Base-by-base conservation (phyloP, 805 yeast species). In the Wickerhamomyces sydowiorum region DNA sequence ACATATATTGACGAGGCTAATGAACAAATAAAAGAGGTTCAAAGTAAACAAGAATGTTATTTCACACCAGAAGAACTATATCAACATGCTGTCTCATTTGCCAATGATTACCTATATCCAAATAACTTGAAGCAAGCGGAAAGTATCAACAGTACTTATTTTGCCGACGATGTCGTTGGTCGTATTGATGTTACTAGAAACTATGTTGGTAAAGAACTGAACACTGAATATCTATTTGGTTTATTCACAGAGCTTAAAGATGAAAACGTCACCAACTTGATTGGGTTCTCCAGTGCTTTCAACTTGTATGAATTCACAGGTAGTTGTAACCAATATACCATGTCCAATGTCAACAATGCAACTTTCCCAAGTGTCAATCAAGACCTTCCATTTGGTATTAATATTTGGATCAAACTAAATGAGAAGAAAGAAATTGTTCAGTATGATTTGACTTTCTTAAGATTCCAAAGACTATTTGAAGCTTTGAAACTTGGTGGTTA, bases 101-200 rank as follows among this genome's bases (percentile, higher is more conserved):
- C 36, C 12, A 37, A 39, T 10, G 72, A 74, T 56, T 51, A 50
- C 42, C 14, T 41, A 13, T 48, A 42, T 27, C 54, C 56, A 32
- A 39, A 40, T 34, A 46, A 50, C 24, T 5, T 29, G 1, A 43
- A 10, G 1, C 44, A 56, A 42, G 54, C 56, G 7, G 30, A 37
- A 5, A 25, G 42, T 7, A 54, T 56, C 39, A 54, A 53, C 44
- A 46, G 53, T 4, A 50, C 55, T 12, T 34, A 40, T 22, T 54
- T 56, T 42, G 34, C 53, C 12, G 47, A 46, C 19, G 49, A 46
- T 37, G 42, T 39, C 28, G 43, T 42, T 14, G 57, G 57, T 20
- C 40, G 53, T 27, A 51, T 53, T 17, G 47, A 49, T 20, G 37
- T 53, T 23, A 51, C 60, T 12, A 47, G 60, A 43, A 41, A 42